Conservation (phyloP, 2,329 filamentous ascomycete genomes). For the Ambrosiella beaveri region DNA sequence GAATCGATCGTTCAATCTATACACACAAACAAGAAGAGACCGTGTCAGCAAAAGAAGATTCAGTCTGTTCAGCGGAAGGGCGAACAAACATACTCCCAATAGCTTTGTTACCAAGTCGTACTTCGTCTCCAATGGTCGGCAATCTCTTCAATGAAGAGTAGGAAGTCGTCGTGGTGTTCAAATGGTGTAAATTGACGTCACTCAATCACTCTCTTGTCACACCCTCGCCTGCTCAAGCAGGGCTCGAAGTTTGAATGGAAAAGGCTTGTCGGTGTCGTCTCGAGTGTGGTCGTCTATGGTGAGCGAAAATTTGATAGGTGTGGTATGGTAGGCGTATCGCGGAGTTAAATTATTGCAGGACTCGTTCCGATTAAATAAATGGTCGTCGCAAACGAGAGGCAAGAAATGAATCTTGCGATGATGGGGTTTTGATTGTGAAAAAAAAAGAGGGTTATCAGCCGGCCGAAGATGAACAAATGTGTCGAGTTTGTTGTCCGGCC, state of each 20-base stretch:
- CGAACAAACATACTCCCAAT: constrained; percentile 12
- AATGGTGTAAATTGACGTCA: background rate
- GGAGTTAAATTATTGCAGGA: background rate
- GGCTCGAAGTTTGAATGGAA: constrained; percentile 4
- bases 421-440: background rate
- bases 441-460: constrained; percentile 8
- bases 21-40: constrained; percentile 4
- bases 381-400: constrained; percentile 11
- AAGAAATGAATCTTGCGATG: background rate
- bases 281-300: constrained; percentile 1
- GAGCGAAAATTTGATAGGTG: background rate
- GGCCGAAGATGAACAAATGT: constrained; percentile 8
- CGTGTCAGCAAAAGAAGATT: constrained; percentile 12
- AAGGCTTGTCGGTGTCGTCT: background rate
- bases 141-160: background rate
- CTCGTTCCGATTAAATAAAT: constrained; percentile 10
- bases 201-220: background rate
- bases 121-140: background rate
- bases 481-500: constrained; percentile 1
- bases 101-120: background rate
- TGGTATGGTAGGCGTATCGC: constrained; percentile 1
- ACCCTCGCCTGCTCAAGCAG: constrained; percentile 12
- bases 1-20: constrained; percentile 11
- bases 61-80: constrained; percentile 6
- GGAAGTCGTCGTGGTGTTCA: background rate